A percentile compares a stretch with the other conserved stretches of the same genome.
Conservation (phyloP, 768 basidiomycete genomes). For the Hemileccinum impolitum region DNA sequence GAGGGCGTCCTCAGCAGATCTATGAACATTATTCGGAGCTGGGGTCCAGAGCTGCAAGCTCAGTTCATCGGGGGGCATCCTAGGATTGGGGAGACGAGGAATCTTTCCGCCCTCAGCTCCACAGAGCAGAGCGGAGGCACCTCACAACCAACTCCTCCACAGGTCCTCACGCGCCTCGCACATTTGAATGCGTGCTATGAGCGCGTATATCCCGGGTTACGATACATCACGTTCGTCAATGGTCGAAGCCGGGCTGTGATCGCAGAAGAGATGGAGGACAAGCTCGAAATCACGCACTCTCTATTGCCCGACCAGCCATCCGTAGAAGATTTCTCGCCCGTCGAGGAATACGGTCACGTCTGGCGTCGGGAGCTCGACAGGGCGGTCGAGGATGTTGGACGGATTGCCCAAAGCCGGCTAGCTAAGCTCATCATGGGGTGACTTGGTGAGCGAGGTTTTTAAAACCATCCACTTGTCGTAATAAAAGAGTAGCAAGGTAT, state of each 20-base stretch:
- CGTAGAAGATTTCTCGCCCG: constrained; percentile 34
- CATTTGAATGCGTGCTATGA: constrained; percentile 82
- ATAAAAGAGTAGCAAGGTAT: constrained; percentile 2
- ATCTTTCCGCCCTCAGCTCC: constrained; percentile 70
- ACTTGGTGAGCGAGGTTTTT: constrained; percentile 3
- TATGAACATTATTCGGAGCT: constrained; percentile 46
- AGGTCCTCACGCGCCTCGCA: constrained; percentile 66
- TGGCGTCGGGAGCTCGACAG: constrained; percentile 72
- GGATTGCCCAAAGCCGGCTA: constrained; percentile 73
- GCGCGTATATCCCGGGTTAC: constrained; percentile 62
- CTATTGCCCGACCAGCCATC: constrained; percentile 37
- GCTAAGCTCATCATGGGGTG: constrained; percentile 20
- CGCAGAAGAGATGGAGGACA: constrained; percentile 75
- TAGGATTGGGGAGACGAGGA: constrained; percentile 79
- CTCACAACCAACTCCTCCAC: constrained; percentile 58
- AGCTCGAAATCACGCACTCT: constrained; percentile 51
- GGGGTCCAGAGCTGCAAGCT: constrained; percentile 50
- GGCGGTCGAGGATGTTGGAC: constrained; percentile 69
- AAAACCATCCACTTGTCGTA: background rate
- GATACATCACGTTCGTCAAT: constrained; percentile 93
- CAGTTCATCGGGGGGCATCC: constrained; percentile 83
- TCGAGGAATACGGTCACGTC: constrained; percentile 38
- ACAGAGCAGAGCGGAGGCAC: constrained; percentile 66
- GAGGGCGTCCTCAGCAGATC: constrained; percentile 53
- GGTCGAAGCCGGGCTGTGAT: constrained; percentile 71